Conservation (phyloP, 1,284 basidiomycete species). For the Coniferiporia weirii region DNA sequence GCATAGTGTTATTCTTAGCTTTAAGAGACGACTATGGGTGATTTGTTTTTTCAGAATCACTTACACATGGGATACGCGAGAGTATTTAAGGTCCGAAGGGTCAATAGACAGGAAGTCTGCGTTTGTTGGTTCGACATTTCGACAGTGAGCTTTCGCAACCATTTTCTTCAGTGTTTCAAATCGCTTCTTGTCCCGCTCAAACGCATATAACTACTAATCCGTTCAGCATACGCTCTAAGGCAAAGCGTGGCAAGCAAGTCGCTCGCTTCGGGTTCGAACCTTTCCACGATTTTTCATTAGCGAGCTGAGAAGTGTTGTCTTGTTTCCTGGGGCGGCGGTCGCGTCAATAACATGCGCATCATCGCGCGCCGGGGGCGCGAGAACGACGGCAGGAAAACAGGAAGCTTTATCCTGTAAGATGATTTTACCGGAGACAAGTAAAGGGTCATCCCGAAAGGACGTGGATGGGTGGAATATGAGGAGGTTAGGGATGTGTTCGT, state of each 20-base stretch:
- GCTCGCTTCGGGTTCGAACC: conserved; percentile 35
- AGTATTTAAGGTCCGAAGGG: conserved; percentile 57
- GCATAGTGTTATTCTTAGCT: conserved; percentile 6
- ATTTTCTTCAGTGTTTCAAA: conserved; percentile 81
- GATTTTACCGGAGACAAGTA: conserved; percentile 72
- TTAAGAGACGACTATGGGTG: background rate
- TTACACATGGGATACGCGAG: conserved; percentile 78
- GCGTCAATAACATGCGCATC: conserved; percentile 79
- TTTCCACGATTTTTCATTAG: conserved; percentile 79
- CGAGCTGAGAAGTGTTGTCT: conserved; percentile 90
- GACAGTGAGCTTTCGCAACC: conserved; percentile 75
- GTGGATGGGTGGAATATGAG: conserved; percentile 68
- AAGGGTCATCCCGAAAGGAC: conserved; percentile 54
- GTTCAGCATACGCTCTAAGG: background rate
- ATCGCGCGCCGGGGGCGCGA: conserved; percentile 54
- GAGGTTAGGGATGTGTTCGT: conserved; percentile 78
- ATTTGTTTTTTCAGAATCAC: conserved; percentile 24
- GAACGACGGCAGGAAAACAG: conserved; percentile 88
- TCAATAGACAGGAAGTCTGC: conserved; percentile 77
- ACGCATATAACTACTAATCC: conserved; percentile 65
- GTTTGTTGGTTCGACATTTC: conserved; percentile 69
- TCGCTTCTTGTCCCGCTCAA: conserved; percentile 77
- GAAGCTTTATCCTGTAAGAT: conserved; percentile 98
- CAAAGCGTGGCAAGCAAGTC: background rate
- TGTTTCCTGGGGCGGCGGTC: conserved; percentile 97